Evolutionary conservation across 495 filamentous ascomycete genomes (phyloP).

Genomic region (Penicillium simplicissimum): DNA sequence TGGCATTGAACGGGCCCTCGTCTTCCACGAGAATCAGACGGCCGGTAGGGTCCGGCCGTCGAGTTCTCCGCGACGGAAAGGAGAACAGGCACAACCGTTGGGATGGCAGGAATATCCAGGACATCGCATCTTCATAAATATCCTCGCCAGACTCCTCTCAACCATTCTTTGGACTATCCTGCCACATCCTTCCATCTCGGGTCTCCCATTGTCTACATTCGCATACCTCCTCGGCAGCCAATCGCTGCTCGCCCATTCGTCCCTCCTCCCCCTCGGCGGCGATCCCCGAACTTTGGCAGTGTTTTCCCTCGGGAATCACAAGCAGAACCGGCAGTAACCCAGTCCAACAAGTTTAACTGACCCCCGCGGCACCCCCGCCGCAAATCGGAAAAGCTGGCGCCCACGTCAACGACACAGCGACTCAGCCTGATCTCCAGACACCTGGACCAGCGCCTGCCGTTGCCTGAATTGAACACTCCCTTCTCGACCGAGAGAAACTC

Average conservation of each 20-base stretch:
- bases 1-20: not conserved
- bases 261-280: slow-evolving; percentile 26
- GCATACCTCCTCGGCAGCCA: slow-evolving; percentile 2
- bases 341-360: slow-evolving; percentile 10
- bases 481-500: slow-evolving; percentile 65
- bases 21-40: not conserved
- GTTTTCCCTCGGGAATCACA: slow-evolving; percentile 32
- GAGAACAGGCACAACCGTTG: slow-evolving; percentile 1
- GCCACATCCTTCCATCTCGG: not conserved
- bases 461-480: slow-evolving; percentile 64
- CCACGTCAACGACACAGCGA: slow-evolving; percentile 61
- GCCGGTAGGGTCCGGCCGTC: slow-evolving; percentile 23
- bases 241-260: slow-evolving; percentile 7
- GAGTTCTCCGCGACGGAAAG: slow-evolving; percentile 9
- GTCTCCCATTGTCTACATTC: not conserved
- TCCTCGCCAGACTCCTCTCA: not conserved
- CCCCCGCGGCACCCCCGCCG: slow-evolving; percentile 46
- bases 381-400: slow-evolving; percentile 54
- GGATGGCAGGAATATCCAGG: not conserved
- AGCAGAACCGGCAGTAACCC: slow-evolving; percentile 19
- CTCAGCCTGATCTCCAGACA: slow-evolving; percentile 82
- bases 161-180: not conserved
- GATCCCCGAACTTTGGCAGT: slow-evolving; percentile 37
- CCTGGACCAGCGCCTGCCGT: slow-evolving; percentile 61
- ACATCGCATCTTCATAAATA: not conserved